Percentiles rank a stretch among this genome's conserved stretches.
Conservation (phyloP, 2,329 filamentous ascomycete species). For the Colletotrichum higginsianum region DNA sequence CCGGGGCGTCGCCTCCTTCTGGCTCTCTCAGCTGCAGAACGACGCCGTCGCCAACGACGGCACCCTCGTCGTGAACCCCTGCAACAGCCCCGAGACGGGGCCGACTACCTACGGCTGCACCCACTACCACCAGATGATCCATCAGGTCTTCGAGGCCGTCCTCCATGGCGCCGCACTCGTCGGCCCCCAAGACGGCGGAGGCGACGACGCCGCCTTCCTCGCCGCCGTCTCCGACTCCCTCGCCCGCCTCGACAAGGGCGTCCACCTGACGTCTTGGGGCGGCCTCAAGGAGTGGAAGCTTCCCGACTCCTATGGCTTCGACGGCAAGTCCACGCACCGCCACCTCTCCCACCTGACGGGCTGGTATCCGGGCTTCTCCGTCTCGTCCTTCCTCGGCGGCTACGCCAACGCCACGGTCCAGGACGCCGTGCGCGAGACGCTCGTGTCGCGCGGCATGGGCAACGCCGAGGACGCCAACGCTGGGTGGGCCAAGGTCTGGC, state of each 20-base stretch:
- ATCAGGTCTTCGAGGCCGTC: slow-evolving; percentile 57
- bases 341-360: slow-evolving; percentile 70
- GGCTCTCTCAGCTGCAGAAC: slow-evolving; percentile 66
- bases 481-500: slow-evolving; percentile 73
- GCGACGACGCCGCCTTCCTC: slow-evolving; percentile 49
- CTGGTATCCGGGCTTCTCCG: slow-evolving; percentile 68
- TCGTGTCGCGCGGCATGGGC: slow-evolving; percentile 63
- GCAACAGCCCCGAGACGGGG: slow-evolving; percentile 72
- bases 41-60: slow-evolving; percentile 66
- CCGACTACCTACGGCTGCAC: slow-evolving; percentile 68
- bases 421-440: slow-evolving; percentile 60
- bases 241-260: slow-evolving; percentile 52
- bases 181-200: not conserved
- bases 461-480: slow-evolving; percentile 64
- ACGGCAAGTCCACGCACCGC: slow-evolving; percentile 48
- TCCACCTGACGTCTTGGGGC: slow-evolving; percentile 50
- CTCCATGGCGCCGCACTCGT: slow-evolving; percentile 48
- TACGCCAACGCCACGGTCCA: slow-evolving; percentile 61
- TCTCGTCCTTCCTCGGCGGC: slow-evolving; percentile 59
- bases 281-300: slow-evolving; percentile 55
- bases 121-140: slow-evolving; percentile 68
- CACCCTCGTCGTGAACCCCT: slow-evolving; percentile 69
- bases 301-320: slow-evolving; percentile 49
- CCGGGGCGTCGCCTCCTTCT: slow-evolving; percentile 69
- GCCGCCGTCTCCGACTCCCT: slow-evolving; percentile 56